Percentiles rank a stretch among this genome's conserved stretches.
phyloP scores from a whole-genome alignment of 108 stramenopile species.

The Nitzschia palea region DNA sequence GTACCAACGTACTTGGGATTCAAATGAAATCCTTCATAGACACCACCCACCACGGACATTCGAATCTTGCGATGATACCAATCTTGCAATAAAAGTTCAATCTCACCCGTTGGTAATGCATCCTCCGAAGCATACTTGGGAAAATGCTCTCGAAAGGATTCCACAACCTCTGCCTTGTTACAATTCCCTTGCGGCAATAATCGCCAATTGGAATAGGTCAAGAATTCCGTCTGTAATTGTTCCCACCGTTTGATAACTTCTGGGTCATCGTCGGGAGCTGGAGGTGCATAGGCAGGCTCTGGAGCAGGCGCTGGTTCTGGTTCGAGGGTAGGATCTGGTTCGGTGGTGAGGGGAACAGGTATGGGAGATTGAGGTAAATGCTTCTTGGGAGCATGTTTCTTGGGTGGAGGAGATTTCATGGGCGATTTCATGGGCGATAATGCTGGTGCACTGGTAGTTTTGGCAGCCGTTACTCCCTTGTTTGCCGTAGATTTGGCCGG shows the following conservation, averaged over 20 bases:
- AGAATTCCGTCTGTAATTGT: slow-evolving; percentile 14
- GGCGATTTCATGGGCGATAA: neutral
- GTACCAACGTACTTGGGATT: slow-evolving; percentile 31
- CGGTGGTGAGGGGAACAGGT: no score
- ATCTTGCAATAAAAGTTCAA: slow-evolving; percentile 23
- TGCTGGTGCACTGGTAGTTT: no score
- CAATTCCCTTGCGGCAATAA: slow-evolving; percentile 8
- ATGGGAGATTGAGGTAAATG: no score
- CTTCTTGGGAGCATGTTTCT: no score
- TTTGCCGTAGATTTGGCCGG: slow-evolving; percentile 4
- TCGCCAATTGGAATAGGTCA: slow-evolving; percentile 24
- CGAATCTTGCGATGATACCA: slow-evolving; percentile 33
- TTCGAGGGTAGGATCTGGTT: slow-evolving; percentile 10
- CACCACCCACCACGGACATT: neutral
- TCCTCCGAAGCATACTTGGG: slow-evolving; percentile 5
- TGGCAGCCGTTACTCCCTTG: no score
- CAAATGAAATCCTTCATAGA: slow-evolving; percentile 24
- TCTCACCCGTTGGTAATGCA: neutral
- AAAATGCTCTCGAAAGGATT: slow-evolving; percentile 24
- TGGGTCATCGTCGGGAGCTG: slow-evolving; percentile 8
- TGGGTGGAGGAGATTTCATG: neutral
- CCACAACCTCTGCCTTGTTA: slow-evolving; percentile 8
- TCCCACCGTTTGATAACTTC: slow-evolving; percentile 8
- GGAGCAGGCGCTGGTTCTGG: neutral
- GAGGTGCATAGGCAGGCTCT: neutral